Evolutionary conservation across 2,329 filamentous ascomycete genomes (phyloP), one percentile per base, ranked within the genome.

Genomic region (Lasiodiplodia sp.): DNA sequence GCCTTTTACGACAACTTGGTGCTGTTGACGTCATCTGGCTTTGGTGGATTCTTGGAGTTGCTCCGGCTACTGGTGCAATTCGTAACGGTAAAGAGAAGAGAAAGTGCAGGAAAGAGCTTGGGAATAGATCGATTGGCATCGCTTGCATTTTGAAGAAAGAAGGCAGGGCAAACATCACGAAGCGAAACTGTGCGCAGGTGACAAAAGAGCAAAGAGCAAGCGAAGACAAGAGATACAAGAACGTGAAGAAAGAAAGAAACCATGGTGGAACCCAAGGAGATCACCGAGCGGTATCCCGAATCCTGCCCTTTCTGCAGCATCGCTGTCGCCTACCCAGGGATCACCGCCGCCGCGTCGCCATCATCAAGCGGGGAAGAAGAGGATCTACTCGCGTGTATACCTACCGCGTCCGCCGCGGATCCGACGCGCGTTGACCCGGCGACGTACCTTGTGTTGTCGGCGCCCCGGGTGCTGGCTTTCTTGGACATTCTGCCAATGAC

Each of bases 401-500:
- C 78, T 3, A n/a, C 23, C 0, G 53, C n/a, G 2, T 73, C 77
- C 4, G 71, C 71, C 0, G 75, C 73, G 21, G 68, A 75, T 18
- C 70, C 76, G 51, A 71, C 74, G 63, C 74, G 74, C 71, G 75
- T 81, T 70, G 68, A 73, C 75, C 75, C 80, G 72, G 79, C 79
- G 71, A 80, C 78, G 65, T 82, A 87, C 74, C 76, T 97, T 37
- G 87, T 97, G 38, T 87, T 97, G 69, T 92, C 92, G 2, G 96
- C 92, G 0, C 89, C 89, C 1, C 79, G 89, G 70, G 88, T 96
- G 34, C 82, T 98, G 71, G 94, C 94, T 52, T 98, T 98, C 81
- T 86, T 98, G 73, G 95, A 98, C 81, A 97, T 97, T 75, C 87
- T 96, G 83, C 96, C 96, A 0, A 88, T 98, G 64, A 91, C 92